Base-by-base conservation (phyloP, 148 eudicot species). In the Linanthus parryae region DNA sequence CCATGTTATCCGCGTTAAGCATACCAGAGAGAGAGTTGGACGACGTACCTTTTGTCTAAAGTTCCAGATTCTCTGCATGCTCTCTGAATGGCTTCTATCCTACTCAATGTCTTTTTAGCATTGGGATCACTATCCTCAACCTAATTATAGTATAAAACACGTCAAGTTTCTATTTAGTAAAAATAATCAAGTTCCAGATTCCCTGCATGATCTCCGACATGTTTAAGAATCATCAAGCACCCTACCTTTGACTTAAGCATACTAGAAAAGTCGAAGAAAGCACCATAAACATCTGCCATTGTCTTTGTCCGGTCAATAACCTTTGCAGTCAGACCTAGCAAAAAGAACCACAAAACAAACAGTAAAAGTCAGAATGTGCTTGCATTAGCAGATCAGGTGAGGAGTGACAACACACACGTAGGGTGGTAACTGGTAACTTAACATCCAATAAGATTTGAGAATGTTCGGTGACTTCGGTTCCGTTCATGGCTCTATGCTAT, bases 251-350 rank as follows among this genome's bases (percentile, higher is more conserved):
- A 73, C 60, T 83, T 81, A 50, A 86, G 56, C 82, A 91, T 76
- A 36, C 72, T 67, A 28, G 86, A 73, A 52, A 91, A 91, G 66
- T 86, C 95, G 24, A 54, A 91, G 70, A 91, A 91, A 46, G 86
- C 92, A 15, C 92, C 92, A 63, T 83, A 86, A 40, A 91, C 95
- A 69, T 91, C 95, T 26, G 82, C 56, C 77, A 91, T 86, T 34
- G 82, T 68, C 41, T 73, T 65, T 25, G 95, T 83, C 58, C 71
- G 66, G 58, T 70, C 84, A 54, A 86, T 81, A 36, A 91, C 70
- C 58, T 80, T 72, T 36, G 97, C 97, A 59, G 95, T 83, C 44
- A 91, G 86, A 51, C 95, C 97, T 91, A 50, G 36, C 58, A 53
- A 30, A 13, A 41, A 26, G 16, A 22, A 12, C 31, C 24, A 13